Conservation (phyloP, 2,329 filamentous ascomycete genomes). For the Apiospora aurea region DNA sequence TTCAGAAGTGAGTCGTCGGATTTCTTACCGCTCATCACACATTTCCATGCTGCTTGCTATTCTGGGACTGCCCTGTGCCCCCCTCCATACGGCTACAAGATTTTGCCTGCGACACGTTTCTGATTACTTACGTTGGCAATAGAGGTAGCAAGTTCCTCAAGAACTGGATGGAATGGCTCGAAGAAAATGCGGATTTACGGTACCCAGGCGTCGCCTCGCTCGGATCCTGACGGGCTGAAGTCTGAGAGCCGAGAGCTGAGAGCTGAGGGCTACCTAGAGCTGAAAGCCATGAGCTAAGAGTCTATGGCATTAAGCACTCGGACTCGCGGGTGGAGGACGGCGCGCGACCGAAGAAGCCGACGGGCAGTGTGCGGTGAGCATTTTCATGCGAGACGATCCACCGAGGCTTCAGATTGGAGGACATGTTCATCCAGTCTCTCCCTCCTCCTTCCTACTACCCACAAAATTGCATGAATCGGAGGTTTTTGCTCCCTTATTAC, state of each 20-base stretch:
- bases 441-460: background rate
- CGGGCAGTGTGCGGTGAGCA: slow-evolving; percentile 1
- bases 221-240: slow-evolving; percentile 1
- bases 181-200: slow-evolving; percentile 87
- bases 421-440: slow-evolving; percentile 10
- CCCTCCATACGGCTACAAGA: background rate
- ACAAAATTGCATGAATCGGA: slow-evolving; percentile 21
- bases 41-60: slow-evolving; percentile 20
- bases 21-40: slow-evolving; percentile 16
- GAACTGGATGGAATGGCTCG: slow-evolving; percentile 89
- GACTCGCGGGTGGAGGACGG: background rate
- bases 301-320: background rate
- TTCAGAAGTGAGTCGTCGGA: slow-evolving; percentile 73
- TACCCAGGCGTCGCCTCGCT: slow-evolving; percentile 74
- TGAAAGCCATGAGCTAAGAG: background rate
- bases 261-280: no score
- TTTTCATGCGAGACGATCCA: slow-evolving; percentile 12
- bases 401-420: slow-evolving; percentile 1
- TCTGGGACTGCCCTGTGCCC: slow-evolving; percentile 17
- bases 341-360: slow-evolving; percentile 14
- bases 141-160: slow-evolving; percentile 88
- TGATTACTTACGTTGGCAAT: slow-evolving; percentile 28
- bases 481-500: slow-evolving; percentile 8
- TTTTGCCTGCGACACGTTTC: slow-evolving; percentile 32
- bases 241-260: no score